Percentiles rank a stretch among this genome's conserved stretches.
These are phyloP conservation scores for Arxiozyma heterogenica DNA, from an alignment of 1,139 yeast species.

Conservation along the genomic window DNA sequence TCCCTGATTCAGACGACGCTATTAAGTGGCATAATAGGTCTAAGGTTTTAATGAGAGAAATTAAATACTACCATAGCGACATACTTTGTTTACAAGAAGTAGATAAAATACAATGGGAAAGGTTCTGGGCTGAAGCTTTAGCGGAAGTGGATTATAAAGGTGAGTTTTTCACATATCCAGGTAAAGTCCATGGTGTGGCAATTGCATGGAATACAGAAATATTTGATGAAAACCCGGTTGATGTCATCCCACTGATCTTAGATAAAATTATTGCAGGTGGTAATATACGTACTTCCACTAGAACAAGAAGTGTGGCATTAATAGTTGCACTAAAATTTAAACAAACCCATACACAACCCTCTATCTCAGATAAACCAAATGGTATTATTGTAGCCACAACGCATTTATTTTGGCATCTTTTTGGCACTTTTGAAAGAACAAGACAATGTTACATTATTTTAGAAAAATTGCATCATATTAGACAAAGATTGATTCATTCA, in stretches of 20 bases:
- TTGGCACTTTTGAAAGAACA: slow-evolving; percentile 74
- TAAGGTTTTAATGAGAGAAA: slow-evolving; percentile 47
- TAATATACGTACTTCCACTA: slow-evolving; percentile 39
- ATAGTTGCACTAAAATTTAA: slow-evolving; percentile 44
- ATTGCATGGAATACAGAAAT: slow-evolving; percentile 41
- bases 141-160: slow-evolving; percentile 44
- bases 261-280: slow-evolving; percentile 42
- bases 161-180: slow-evolving; percentile 41
- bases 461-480: slow-evolving; percentile 42
- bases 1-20: slow-evolving; percentile 68
- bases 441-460: slow-evolving; percentile 60
- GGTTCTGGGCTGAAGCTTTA: slow-evolving; percentile 52
- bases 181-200: slow-evolving; percentile 61
- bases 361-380: slow-evolving; percentile 29
- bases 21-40: slow-evolving; percentile 67
- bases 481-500: slow-evolving; percentile 10
- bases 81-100: slow-evolving; percentile 71
- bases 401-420: slow-evolving; percentile 86
- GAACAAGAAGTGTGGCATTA: slow-evolving; percentile 59
- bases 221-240: slow-evolving; percentile 35
- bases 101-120: slow-evolving; percentile 47
- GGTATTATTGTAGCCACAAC: slow-evolving; percentile 68
- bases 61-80: slow-evolving; percentile 54
- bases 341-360: slow-evolving; percentile 23
- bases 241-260: slow-evolving; percentile 43